phyloP scores from a whole-genome alignment of 1,284 basidiomycete genomes.

The Leccinum angustisporum region DNA sequence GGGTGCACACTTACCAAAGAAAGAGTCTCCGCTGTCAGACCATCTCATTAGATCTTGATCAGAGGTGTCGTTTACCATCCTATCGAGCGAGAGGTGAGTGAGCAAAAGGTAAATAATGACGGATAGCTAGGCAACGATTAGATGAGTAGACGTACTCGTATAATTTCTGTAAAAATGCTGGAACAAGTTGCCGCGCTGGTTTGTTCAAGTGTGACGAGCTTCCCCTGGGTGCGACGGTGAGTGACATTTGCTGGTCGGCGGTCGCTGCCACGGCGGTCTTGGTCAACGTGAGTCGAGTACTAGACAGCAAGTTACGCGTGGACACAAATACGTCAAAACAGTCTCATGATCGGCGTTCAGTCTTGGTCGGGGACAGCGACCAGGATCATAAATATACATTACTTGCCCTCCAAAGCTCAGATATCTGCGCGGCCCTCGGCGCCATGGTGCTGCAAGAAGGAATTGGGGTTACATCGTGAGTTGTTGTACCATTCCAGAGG shows the following conservation, averaged over 20 bases:
- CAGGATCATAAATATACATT: too few species aligned
- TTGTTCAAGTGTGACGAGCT: conserved; percentile 48
- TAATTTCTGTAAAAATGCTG: conserved; percentile 91
- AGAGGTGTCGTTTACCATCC: conserved; percentile 88
- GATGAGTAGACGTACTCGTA: conserved; percentile 64
- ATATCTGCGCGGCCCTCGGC: too few species aligned
- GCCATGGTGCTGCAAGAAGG: too few species aligned
- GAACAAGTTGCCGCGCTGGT: conserved; percentile 59
- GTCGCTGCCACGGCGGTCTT: conserved; percentile 28
- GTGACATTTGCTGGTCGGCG: conserved; percentile 49
- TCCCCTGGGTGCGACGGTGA: conserved; percentile 47
- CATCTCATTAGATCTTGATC: conserved; percentile 87
- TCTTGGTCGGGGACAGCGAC: too few species aligned
- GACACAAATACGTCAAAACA: background rate
- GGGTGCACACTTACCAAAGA: conserved; percentile 64
- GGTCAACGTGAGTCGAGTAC: too few species aligned
- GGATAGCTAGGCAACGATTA: conserved; percentile 20
- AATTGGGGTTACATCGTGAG: too few species aligned
- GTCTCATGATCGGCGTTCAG: background rate
- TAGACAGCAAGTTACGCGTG: too few species aligned
- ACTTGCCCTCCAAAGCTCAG: too few species aligned
- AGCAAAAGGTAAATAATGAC: conserved; percentile 8
- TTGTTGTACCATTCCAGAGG: too few species aligned
- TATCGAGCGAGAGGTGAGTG: conserved; percentile 33
- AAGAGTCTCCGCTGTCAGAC: conserved; percentile 87